Evolutionary conservation across 2,329 filamentous ascomycete species (phyloP).

Genomic region (Huntiella decipiens): DNA sequence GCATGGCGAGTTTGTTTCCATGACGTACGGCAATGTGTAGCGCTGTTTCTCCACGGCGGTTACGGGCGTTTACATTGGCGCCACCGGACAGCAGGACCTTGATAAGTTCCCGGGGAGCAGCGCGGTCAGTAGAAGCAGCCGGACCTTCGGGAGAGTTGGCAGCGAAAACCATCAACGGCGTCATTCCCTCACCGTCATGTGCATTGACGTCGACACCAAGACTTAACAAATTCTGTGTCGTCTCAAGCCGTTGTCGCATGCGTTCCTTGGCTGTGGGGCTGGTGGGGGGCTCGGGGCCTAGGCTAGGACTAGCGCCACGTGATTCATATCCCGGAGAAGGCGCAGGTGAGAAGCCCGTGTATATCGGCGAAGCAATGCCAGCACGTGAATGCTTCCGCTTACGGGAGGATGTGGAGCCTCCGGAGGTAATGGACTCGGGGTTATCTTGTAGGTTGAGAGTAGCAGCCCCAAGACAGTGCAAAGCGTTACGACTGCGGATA

Average conservation of each 20-base stretch:
- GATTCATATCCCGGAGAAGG: slow-evolving; percentile 10
- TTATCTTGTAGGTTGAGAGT: slow-evolving; percentile 23
- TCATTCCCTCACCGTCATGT: slow-evolving; percentile 31
- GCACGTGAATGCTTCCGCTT: slow-evolving; percentile 23
- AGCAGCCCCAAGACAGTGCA: slow-evolving; percentile 38
- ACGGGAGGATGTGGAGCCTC: slow-evolving; percentile 10
- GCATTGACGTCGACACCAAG: slow-evolving; percentile 30
- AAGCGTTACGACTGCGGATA: slow-evolving; percentile 31
- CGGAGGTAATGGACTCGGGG: neutral
- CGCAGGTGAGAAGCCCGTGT: slow-evolving; percentile 4
- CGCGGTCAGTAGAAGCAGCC: slow-evolving; percentile 21
- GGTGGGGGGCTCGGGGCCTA: neutral
- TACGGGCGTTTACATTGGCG: slow-evolving; percentile 30
- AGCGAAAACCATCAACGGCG: slow-evolving; percentile 36
- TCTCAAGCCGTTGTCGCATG: slow-evolving; percentile 16
- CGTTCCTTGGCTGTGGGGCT: slow-evolving; percentile 12
- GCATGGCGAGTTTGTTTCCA: slow-evolving; percentile 32
- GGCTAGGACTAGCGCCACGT: slow-evolving; percentile 10
- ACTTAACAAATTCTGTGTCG: slow-evolving; percentile 18
- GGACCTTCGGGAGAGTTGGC: slow-evolving; percentile 27
- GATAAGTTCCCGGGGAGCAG: slow-evolving; percentile 23
- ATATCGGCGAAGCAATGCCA: neutral
- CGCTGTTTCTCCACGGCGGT: slow-evolving; percentile 34
- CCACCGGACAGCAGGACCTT: slow-evolving; percentile 23
- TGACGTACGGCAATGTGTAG: slow-evolving; percentile 33